phyloP scores from a whole-genome alignment of 2,329 filamentous ascomycete species.

The Fusarium avenaceum region DNA sequence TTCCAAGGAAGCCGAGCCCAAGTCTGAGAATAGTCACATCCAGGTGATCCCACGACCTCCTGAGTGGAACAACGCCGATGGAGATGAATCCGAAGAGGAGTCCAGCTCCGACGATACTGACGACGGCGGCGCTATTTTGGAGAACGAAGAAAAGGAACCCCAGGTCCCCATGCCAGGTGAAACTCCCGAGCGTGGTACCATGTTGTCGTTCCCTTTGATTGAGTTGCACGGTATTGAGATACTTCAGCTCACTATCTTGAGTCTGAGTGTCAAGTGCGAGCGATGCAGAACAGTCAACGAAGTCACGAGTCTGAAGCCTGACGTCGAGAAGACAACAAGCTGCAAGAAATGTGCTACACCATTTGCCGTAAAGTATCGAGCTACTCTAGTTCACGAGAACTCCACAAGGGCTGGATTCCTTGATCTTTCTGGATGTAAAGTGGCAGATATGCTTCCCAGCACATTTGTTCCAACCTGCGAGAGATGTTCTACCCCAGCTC shows the following conservation, averaged over 20 bases:
- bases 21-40: conserved; percentile 70
- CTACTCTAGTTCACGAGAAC: conserved; percentile 78
- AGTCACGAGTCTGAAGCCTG: conserved; percentile 73
- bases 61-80: conserved; percentile 73
- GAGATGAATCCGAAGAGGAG: conserved; percentile 63
- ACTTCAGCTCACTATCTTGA: conserved; percentile 75
- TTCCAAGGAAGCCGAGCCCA: conserved; percentile 10
- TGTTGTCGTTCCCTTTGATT: conserved; percentile 81
- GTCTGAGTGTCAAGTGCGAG: conserved; percentile 80
- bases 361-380: conserved; percentile 69
- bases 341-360: conserved; percentile 72
- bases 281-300: conserved; percentile 83
- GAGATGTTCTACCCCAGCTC: conserved; percentile 77
- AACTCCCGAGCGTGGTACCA: conserved; percentile 75
- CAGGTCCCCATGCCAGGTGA: conserved; percentile 42
- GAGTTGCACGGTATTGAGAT: conserved; percentile 84
- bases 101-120: conserved; percentile 59
- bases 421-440: conserved; percentile 79
- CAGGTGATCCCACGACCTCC: conserved; percentile 80
- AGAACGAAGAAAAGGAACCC: conserved; percentile 48
- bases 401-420: conserved; percentile 83
- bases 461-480: conserved; percentile 84
- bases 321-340: conserved; percentile 62
- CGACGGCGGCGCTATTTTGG: conserved; percentile 59
- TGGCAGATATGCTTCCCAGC: conserved; percentile 82